Base-by-base conservation (phyloP, 2,329 filamentous ascomycete genomes). In the Leptographium wingfieldii region DNA sequence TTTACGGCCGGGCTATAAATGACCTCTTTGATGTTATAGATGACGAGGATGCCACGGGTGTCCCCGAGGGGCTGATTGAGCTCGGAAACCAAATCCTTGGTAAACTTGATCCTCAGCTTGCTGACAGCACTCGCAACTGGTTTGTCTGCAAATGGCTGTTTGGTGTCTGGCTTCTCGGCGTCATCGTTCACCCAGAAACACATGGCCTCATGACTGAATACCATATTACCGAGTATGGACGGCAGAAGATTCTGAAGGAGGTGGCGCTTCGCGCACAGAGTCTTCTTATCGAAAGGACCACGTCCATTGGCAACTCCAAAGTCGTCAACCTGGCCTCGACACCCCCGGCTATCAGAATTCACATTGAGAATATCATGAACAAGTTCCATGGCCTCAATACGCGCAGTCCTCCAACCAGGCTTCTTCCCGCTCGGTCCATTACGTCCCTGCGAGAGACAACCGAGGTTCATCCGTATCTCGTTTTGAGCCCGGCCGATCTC, bases 141-240 rank as follows among this genome's bases (percentile, higher is more conserved):
- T 81, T 97, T 65, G 85, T 96, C 64, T 89, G 87, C 67, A 88
- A 92, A 69, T 99, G 92, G 85, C 85, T 96, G 63, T 96, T 97
- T 71, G 88, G 90, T 63, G 86, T 87, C 57, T 96, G 94, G 72
- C 77, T 97, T 43, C 80, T 90, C 55, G 87, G 88, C 66, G 86
- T 90, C 58, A 83, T 97, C 68, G 88, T 90, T 55, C 88, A 94
- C 68, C 94, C 94, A 12, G 94, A 99, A 80, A 91, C 80, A 58
- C 80, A 84, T 65, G 82, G 83, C 59, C 83, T 88, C 75, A 86
- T 97, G 76, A 82, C 90, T 60, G 90, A 95, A 67, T 92, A 95
- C 71, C 90, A 96, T 73, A 90, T 97, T 67, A 92, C 88, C 56
- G 90, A 95, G 66, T 90, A 92, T 72, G 91, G 90, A 51, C 84